Conservation (phyloP, 495 filamentous ascomycete species). For the Halenospora varia region DNA sequence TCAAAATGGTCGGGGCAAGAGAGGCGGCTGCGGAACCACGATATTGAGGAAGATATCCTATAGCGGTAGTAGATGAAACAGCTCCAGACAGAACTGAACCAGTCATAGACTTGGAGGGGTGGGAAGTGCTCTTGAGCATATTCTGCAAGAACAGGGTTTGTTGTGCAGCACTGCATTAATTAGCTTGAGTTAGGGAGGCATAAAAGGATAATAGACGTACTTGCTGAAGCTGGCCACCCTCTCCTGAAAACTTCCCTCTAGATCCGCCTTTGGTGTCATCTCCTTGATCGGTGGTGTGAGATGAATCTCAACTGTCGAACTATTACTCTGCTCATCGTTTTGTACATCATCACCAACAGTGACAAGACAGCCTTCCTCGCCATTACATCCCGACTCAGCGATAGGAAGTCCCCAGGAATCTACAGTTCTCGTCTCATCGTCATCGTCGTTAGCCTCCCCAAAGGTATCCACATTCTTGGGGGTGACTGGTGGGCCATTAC, state of each 20-base stretch:
- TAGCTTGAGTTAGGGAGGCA: neutral
- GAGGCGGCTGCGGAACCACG: constrained; percentile 26
- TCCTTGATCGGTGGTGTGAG: neutral
- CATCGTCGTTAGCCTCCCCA: neutral
- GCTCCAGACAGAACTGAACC: constrained; percentile 19
- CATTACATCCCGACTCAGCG: neutral
- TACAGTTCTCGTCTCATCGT: neutral
- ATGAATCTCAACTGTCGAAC: constrained; percentile 14
- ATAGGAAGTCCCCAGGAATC: neutral
- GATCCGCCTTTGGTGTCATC: neutral
- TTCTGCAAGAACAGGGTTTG: constrained; percentile 24
- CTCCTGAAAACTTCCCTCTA: constrained; percentile 9
- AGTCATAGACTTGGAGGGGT: constrained; percentile 10
- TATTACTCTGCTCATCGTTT: neutral
- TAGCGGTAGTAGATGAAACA: constrained; percentile 24
- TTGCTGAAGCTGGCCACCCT: constrained; percentile 18
- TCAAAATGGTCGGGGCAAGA: constrained; percentile 20
- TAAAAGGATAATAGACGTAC: neutral
- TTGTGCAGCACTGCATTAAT: constrained; percentile 10
- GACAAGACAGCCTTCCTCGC: neutral
- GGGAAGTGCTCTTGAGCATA: constrained; percentile 19
- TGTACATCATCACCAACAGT: neutral
- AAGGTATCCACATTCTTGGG: neutral
- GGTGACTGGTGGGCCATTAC: neutral
- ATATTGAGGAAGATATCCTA: constrained; percentile 25